Evolutionary conservation across 2,329 filamentous ascomycete species (phyloP).

Genomic region (Botrytis paeoniae): DNA sequence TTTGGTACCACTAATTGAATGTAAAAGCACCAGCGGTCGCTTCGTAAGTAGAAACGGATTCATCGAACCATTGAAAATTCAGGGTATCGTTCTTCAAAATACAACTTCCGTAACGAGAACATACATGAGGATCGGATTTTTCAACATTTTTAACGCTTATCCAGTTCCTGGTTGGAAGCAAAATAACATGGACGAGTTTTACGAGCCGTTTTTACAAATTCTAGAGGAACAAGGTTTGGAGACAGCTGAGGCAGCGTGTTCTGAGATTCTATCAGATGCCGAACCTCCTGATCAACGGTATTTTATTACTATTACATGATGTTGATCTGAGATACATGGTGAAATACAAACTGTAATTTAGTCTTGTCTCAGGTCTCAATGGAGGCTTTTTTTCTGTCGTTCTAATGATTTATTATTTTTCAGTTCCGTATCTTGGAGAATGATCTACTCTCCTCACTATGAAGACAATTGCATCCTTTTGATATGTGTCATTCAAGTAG

Average conservation of each 20-base stretch:
- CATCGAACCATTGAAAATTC: no score
- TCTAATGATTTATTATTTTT: background rate
- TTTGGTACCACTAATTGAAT: background rate
- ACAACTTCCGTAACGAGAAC: fast-evolving
- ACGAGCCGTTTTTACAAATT: background rate
- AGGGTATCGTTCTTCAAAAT: background rate
- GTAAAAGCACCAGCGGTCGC: no score
- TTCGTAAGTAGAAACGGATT: no score
- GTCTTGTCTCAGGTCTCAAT: background rate
- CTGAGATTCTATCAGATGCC: background rate
- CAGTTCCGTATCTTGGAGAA: background rate
- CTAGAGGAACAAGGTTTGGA: background rate
- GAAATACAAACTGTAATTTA: background rate
- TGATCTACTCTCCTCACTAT: background rate
- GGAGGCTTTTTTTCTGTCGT: background rate
- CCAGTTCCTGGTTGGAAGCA: no score
- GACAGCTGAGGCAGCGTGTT: background rate
- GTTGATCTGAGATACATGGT: background rate
- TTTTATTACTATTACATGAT: background rate
- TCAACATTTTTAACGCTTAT: no score
- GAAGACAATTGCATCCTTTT: background rate
- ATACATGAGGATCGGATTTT: background rate
- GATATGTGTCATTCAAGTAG: background rate
- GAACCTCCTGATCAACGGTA: background rate
- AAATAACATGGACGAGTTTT: no score